Evolutionary conservation across 148 eudicot genomes (phyloP).

Genomic region (Fagopyrum homotropicum): DNA sequence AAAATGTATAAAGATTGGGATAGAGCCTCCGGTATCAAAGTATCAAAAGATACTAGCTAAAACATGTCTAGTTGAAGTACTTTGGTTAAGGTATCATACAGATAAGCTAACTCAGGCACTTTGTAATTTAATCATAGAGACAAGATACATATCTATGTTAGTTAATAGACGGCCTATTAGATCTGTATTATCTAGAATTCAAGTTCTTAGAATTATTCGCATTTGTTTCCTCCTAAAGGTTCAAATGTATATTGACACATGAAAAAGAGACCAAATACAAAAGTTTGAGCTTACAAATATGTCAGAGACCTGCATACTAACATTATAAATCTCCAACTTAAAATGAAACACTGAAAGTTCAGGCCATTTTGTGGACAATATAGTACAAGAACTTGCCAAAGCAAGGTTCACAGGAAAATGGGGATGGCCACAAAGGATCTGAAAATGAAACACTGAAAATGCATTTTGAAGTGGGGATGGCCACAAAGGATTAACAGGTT

Average conservation of each 20-base stretch:
- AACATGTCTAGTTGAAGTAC: neutral
- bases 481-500: neutral
- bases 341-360: neutral
- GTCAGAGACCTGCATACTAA: neutral
- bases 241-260: neutral
- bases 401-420: neutral
- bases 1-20: neutral
- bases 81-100: neutral
- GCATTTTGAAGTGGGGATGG: neutral
- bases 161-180: neutral
- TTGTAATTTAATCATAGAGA: neutral
- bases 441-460: too few species aligned
- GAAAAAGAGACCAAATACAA: neutral
- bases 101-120: neutral
- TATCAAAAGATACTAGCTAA: neutral
- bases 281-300: neutral
- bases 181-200: neutral
- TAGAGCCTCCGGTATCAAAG: neutral
- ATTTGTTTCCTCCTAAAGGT: neutral
- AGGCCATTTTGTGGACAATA: constrained; percentile 1
- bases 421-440: neutral
- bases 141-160: neutral
- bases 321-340: neutral
- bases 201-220: neutral
- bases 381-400: neutral